A percentile compares a stretch with the other conserved stretches of the same genome.
These are phyloP conservation scores for Priceomyces haplophilus DNA, from an alignment of 805 yeast genomes.

Conservation along the genomic window DNA sequence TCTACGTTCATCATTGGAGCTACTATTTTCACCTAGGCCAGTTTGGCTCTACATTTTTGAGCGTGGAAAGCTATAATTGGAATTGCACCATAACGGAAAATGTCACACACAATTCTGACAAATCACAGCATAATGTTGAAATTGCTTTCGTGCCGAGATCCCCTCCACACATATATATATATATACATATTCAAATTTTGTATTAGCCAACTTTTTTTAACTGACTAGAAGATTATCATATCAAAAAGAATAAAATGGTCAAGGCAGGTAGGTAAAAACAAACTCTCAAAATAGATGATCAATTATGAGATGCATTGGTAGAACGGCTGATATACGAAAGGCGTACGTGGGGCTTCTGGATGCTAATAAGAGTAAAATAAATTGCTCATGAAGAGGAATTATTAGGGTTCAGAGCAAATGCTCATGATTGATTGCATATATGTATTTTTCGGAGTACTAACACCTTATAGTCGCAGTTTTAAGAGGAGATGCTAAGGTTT, in stretches of 20 bases:
- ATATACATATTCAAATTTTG: too few relatives aligned
- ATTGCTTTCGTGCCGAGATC: constrained; percentile 3
- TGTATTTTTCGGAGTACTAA: constrained; percentile 10
- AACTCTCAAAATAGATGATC: neutral
- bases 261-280: constrained; percentile 54
- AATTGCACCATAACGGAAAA: neutral
- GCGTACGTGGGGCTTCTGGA: too few relatives aligned
- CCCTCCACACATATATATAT: constrained; percentile 2
- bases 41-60: too few relatives aligned
- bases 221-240: too few relatives aligned
- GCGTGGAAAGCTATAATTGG: too few relatives aligned
- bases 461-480: constrained; percentile 77
- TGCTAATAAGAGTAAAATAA: neutral
- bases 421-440: neutral
- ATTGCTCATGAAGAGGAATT: constrained; percentile 4
- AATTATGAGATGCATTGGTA: neutral
- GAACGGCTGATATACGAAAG: neutral
- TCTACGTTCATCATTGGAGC: too few relatives aligned
- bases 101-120: constrained; percentile 1
- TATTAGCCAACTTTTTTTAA: too few relatives aligned
- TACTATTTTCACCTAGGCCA: too few relatives aligned
- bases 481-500: constrained; percentile 90
- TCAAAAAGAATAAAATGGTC: constrained; percentile 43
- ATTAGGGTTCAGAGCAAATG: neutral
- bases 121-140: neutral